A percentile compares a stretch with the other conserved stretches of the same genome.
Conservation (phyloP, 345 rosid species). For the Eucalyptus grandis region DNA sequence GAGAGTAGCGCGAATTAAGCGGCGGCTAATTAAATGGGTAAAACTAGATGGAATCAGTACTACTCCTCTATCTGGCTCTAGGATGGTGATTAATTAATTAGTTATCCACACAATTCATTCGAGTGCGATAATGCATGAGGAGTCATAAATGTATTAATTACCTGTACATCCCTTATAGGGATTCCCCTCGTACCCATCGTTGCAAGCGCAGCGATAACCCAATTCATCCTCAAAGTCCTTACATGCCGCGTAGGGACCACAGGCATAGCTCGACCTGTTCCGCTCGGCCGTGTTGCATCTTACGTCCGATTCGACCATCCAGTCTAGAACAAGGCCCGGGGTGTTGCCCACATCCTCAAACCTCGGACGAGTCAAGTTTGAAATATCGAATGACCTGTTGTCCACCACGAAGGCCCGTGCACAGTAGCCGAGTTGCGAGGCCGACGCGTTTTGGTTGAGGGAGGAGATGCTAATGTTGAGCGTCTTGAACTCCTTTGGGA, state of each 20-base stretch:
- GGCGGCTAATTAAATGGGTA: too few species aligned
- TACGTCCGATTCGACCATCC: not conserved
- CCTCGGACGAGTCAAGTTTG: not conserved
- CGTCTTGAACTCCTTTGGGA: rapidly evolving
- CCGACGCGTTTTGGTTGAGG: rapidly evolving
- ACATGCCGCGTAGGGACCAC: rapidly evolving
- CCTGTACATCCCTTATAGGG: not conserved
- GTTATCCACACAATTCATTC: not conserved
- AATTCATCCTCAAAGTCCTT: not conserved
- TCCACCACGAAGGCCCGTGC: not conserved
- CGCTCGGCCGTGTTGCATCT: rapidly evolving
- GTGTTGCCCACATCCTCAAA: not conserved
- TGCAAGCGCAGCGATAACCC: not conserved
- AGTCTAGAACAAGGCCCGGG: not conserved
- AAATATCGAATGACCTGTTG: not conserved
- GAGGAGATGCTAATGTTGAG: not conserved
- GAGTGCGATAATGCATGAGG: not conserved
- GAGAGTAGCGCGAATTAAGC: too few species aligned
- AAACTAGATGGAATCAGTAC: too few species aligned
- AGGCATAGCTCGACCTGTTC: not conserved
- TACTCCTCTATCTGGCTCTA: too few species aligned
- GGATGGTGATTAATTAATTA: too few species aligned
- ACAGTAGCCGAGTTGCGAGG: rapidly evolving
- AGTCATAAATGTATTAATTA: not conserved
- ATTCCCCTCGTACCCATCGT: not conserved